Conservation (phyloP, 2,329 filamentous ascomycete genomes). For the Aureobasidium sp. region DNA sequence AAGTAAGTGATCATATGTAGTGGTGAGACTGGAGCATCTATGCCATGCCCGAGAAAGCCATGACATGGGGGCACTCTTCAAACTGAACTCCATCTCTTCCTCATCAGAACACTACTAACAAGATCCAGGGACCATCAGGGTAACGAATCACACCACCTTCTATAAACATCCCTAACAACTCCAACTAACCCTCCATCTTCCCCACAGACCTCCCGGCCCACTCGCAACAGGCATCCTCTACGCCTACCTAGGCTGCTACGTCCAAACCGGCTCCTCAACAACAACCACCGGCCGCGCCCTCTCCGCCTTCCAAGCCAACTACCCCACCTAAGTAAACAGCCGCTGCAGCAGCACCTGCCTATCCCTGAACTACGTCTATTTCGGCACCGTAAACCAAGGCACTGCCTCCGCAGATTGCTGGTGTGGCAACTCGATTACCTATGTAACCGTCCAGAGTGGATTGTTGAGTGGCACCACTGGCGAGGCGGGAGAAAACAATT, state of each 20-base stretch:
- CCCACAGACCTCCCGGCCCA: slow-evolving; percentile 10
- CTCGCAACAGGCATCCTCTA: slow-evolving; percentile 16
- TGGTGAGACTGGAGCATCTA: not conserved
- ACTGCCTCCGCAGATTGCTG: slow-evolving; percentile 22
- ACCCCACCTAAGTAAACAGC: slow-evolving; percentile 18
- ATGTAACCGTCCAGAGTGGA: slow-evolving; percentile 17
- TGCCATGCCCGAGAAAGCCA: too few relatives aligned
- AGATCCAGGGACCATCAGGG: slow-evolving; percentile 6
- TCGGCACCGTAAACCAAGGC: slow-evolving; percentile 22
- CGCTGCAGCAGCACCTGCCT: slow-evolving; percentile 19
- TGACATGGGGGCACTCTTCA: too few relatives aligned
- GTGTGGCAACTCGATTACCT: slow-evolving; percentile 23
- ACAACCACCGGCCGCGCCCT: slow-evolving; percentile 21
- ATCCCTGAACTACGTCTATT: slow-evolving; percentile 19
- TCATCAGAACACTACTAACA: not conserved
- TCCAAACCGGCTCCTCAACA: slow-evolving; percentile 20
- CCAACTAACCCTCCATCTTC: not conserved
- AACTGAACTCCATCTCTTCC: too few relatives aligned
- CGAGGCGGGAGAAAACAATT: slow-evolving; percentile 9
- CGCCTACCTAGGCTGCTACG: slow-evolving; percentile 25
- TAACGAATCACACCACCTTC: not conserved
- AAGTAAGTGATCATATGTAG: not conserved
- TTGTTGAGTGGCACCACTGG: not conserved
- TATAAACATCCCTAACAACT: too few relatives aligned
- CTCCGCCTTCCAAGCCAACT: slow-evolving; percentile 19